These are phyloP conservation scores for Colletotrichum cuscutae DNA, from an alignment of 2,329 filamentous ascomycete genomes.

Conservation along the genomic window DNA sequence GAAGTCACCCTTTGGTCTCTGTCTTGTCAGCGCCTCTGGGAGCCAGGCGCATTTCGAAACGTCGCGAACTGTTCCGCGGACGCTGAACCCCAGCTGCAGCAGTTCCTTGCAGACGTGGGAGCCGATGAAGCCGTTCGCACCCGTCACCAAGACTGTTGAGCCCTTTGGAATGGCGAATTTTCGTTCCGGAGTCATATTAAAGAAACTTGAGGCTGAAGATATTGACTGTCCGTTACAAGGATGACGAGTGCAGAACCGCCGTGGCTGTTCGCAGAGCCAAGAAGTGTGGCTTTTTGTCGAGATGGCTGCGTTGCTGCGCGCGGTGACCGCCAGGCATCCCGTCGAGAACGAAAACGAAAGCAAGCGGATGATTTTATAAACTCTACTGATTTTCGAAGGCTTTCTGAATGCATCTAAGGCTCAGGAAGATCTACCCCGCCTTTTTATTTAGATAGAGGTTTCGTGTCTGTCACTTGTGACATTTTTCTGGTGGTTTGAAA, in stretches of 20 bases:
- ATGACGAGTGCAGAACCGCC: not conserved
- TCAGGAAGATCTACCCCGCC: conserved; percentile 14
- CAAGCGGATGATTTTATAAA: not conserved
- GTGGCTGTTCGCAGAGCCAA: not conserved
- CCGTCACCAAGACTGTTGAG: conserved; percentile 49
- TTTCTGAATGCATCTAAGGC: not conserved
- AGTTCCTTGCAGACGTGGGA: conserved; percentile 50
- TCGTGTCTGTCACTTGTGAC: conserved; percentile 29
- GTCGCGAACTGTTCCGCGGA: conserved; percentile 52
- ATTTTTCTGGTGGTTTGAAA: conserved; percentile 19
- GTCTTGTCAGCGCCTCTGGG: conserved; percentile 40
- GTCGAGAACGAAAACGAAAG: conserved; percentile 6
- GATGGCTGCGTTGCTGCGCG: not conserved
- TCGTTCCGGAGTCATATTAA: conserved; percentile 22
- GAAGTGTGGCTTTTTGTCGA: not conserved
- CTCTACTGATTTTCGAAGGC: not conserved
- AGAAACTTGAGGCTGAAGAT: not conserved
- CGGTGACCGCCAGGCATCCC: not conserved
- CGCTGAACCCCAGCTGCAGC: conserved; percentile 47
- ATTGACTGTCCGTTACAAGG: not conserved
- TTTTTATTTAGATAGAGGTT: conserved; percentile 17
- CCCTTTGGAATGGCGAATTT: conserved; percentile 20
- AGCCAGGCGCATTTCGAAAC: conserved; percentile 43
- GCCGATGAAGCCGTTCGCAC: conserved; percentile 55
- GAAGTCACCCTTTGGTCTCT: conserved; percentile 46